A percentile compares a stretch with the other conserved stretches of the same genome.
phyloP scores from a whole-genome alignment of 306 rosid species.

The Styphnolobium japonicum region DNA sequence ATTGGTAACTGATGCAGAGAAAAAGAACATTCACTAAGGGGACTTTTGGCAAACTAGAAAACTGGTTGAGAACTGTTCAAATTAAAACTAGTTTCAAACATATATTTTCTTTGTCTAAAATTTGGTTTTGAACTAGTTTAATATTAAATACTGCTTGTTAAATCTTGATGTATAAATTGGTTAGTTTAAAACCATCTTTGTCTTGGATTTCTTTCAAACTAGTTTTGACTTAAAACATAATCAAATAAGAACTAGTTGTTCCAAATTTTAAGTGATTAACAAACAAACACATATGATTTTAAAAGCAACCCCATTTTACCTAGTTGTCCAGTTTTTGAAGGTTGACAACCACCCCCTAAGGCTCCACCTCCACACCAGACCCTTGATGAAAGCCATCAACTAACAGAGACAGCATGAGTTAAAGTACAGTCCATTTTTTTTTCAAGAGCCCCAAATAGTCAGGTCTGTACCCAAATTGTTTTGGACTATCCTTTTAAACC shows the following conservation, averaged over 20 bases:
- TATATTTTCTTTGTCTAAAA: neutral
- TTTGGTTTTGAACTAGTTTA: neutral
- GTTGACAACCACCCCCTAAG: neutral
- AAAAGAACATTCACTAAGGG: neutral
- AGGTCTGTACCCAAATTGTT: neutral
- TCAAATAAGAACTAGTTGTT: neutral
- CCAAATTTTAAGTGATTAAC: neutral
- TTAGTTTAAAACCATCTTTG: conserved; percentile 1
- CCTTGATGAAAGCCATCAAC: neutral
- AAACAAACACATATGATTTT: neutral
- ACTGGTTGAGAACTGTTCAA: neutral
- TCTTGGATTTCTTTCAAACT: neutral
- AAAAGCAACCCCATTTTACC: neutral
- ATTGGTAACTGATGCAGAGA: conserved; percentile 3
- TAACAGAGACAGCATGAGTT: neutral
- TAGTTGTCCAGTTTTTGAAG: neutral
- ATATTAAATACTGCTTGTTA: neutral
- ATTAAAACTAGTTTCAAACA: neutral
- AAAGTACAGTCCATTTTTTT: neutral
- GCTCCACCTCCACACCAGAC: neutral
- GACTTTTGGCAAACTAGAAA: neutral
- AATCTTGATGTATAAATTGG: neutral
- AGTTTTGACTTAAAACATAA: neutral
- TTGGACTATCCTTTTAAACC: conserved; percentile 7
- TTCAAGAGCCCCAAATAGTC: neutral